A percentile compares a stretch with the other conserved stretches of the same genome.
Conservation (phyloP, 345 rosid species). For the Schrenkiella parvula region DNA sequence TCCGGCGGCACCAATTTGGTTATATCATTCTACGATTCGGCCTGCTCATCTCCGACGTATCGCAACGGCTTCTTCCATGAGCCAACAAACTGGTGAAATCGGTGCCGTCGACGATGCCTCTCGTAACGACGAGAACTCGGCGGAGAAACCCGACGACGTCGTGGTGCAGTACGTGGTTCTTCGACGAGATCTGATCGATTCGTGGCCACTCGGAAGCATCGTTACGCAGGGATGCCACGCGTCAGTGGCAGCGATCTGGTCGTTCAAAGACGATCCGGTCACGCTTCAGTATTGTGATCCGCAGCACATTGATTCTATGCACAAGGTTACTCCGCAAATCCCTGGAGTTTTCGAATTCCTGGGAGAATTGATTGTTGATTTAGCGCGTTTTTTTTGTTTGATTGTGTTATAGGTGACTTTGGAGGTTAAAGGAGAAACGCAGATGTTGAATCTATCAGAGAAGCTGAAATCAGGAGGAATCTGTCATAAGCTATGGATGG, state of each 20-base stretch:
- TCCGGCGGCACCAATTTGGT: neutral
- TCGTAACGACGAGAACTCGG: constrained; percentile 11
- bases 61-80: constrained; percentile 39
- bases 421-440: constrained; percentile 91
- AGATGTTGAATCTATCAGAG: constrained; percentile 68
- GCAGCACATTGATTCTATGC: constrained; percentile 69
- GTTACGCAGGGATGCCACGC: constrained; percentile 98
- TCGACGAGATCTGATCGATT: constrained; percentile 79
- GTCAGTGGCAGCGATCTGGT: constrained; percentile 78
- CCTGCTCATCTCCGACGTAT: neutral
- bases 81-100: constrained; percentile 21
- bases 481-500: constrained; percentile 78
- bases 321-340: constrained; percentile 45
- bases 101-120: constrained; percentile 19
- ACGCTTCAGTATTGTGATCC: constrained; percentile 70
- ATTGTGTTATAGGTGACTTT: constrained; percentile 97
- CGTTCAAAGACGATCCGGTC: constrained; percentile 56
- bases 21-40: neutral
- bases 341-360: neutral
- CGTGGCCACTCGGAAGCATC: constrained; percentile 92
- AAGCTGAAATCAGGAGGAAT: constrained; percentile 62
- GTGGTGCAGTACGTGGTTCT: constrained; percentile 80
- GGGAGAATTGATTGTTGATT: neutral
- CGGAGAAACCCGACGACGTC: constrained; percentile 42
- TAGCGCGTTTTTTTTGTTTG: neutral